phyloP scores from a whole-genome alignment of 2,329 filamentous ascomycete species.

The Elsinoe fawcettii region DNA sequence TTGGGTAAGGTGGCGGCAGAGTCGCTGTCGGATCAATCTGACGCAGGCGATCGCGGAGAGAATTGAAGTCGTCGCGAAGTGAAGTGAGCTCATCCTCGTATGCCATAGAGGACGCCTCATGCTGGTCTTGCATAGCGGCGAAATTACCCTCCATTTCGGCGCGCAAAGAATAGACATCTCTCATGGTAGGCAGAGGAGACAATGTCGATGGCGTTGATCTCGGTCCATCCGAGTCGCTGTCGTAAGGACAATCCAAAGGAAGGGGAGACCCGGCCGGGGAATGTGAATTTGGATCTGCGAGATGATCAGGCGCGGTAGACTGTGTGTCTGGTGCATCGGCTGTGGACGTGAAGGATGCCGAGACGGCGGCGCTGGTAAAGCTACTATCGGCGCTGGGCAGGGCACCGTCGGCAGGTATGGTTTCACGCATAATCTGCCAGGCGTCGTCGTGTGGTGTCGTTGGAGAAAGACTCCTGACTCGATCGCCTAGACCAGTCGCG shows the following conservation, averaged over 20 bases:
- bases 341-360: conserved; percentile 40
- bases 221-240: conserved; percentile 42
- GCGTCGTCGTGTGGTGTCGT: conserved; percentile 58
- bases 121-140: neutral
- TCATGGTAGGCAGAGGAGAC: neutral
- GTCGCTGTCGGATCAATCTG: conserved; percentile 1
- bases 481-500: conserved; percentile 63
- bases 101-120: neutral
- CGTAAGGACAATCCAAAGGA: conserved; percentile 27
- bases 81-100: conserved; percentile 6
- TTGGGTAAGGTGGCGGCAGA: conserved; percentile 1
- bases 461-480: conserved; percentile 60
- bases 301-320: conserved; percentile 27
- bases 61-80: conserved; percentile 4
- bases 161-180: neutral
- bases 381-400: conserved; percentile 74
- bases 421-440: conserved; percentile 76
- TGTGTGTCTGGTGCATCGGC: conserved; percentile 29
- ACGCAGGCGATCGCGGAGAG: conserved; percentile 2
- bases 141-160: neutral
- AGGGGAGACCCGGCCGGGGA: conserved; percentile 25
- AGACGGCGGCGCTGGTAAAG: conserved; percentile 59
- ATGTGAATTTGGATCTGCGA: conserved; percentile 24
- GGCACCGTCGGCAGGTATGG: conserved; percentile 71
- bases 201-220: conserved; percentile 13